phyloP scores from a whole-genome alignment of 306 rosid genomes.

The Prosopis cineraria region DNA sequence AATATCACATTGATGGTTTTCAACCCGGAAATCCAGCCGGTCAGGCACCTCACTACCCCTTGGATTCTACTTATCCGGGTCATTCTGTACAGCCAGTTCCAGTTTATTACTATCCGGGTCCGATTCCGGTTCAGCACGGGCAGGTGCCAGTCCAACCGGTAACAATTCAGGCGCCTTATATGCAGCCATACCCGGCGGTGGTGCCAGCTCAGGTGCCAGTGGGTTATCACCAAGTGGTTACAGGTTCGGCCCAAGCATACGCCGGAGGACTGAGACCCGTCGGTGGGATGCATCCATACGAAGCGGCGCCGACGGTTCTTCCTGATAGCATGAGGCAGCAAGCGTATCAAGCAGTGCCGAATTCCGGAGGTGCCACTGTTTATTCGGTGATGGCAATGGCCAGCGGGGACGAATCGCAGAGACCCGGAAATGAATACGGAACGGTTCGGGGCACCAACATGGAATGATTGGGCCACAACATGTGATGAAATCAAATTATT shows the following conservation, averaged over 20 bases:
- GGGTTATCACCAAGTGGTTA: constrained; percentile 52
- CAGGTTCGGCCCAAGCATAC: constrained; percentile 58
- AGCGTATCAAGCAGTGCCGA: constrained; percentile 56
- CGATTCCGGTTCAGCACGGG: constrained; percentile 47
- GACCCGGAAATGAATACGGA: constrained; percentile 48
- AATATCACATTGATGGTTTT: constrained; percentile 30
- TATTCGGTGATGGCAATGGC: constrained; percentile 37
- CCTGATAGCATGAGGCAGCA: constrained; percentile 54
- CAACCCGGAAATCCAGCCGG: constrained; percentile 32
- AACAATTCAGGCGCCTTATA: constrained; percentile 46
- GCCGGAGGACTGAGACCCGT: constrained; percentile 54
- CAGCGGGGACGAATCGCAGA: constrained; percentile 54
- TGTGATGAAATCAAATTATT: not conserved
- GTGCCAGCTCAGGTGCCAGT: constrained; percentile 53
- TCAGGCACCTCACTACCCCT: constrained; percentile 45
- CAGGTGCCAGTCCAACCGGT: constrained; percentile 45
- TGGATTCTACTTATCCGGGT: constrained; percentile 46
- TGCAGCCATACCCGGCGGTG: constrained; percentile 49
- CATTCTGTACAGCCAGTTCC: constrained; percentile 49
- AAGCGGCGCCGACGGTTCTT: constrained; percentile 38
- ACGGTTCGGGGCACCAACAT: constrained; percentile 52
- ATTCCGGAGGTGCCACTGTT: constrained; percentile 34
- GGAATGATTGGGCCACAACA: constrained; percentile 22
- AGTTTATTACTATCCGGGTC: constrained; percentile 51
- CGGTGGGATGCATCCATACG: constrained; percentile 45